Conservation (phyloP, 495 filamentous ascomycete genomes). For the Aspergillus leporis region DNA sequence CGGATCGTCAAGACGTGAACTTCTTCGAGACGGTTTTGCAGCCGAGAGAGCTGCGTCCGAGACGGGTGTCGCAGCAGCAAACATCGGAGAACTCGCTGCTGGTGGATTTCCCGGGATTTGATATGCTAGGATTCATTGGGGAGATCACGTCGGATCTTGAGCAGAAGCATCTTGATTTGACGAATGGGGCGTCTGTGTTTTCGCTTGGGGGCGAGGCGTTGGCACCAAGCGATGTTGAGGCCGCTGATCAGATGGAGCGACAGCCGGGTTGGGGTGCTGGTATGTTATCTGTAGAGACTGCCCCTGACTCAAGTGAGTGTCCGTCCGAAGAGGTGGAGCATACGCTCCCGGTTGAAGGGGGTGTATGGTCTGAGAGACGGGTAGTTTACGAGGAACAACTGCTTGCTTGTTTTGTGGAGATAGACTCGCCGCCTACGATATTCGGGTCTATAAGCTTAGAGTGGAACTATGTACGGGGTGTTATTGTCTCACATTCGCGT, state of each 20-base stretch:
- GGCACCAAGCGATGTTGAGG: not conserved
- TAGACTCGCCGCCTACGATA: constrained; percentile 35
- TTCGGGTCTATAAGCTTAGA: constrained; percentile 38
- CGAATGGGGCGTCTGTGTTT: constrained; percentile 25
- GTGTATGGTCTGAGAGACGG: constrained; percentile 13
- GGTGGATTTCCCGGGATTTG: constrained; percentile 29
- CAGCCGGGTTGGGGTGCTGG: constrained; percentile 21
- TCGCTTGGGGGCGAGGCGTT: not conserved
- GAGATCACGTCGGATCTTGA: constrained; percentile 41
- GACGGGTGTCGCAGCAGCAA: constrained; percentile 9
- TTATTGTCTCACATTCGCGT: constrained; percentile 28
- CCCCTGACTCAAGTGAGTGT: not conserved
- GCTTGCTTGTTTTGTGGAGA: constrained; percentile 34
- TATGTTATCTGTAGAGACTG: constrained; percentile 18
- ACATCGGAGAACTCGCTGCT: constrained; percentile 14
- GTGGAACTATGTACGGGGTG: constrained; percentile 36
- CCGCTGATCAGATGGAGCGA: not conserved
- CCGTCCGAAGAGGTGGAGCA: not conserved
- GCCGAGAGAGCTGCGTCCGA: constrained; percentile 27
- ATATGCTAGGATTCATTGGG: constrained; percentile 44
- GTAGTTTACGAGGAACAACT: constrained; percentile 36
- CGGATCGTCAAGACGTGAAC: constrained; percentile 24
- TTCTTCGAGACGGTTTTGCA: constrained; percentile 38
- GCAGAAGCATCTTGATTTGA: constrained; percentile 40
- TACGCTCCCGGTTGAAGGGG: not conserved